Conservation (phyloP, 2,329 filamentous ascomycete species). For the Diplodia intermedia region DNA sequence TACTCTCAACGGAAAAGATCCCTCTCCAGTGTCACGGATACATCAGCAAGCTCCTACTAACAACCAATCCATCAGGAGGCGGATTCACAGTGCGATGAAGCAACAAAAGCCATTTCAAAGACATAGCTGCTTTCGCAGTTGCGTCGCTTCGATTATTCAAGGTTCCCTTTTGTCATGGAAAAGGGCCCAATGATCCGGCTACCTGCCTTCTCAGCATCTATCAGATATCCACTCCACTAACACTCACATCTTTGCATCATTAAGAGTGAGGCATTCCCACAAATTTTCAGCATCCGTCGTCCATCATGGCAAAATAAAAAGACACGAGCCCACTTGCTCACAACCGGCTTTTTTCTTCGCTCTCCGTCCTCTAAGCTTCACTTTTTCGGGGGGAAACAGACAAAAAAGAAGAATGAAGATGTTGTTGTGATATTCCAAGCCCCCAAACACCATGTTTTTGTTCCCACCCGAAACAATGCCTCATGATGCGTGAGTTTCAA, state of each 20-base stretch:
- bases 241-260: constrained; percentile 3
- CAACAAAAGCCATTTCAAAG: neutral
- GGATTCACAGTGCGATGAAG: neutral
- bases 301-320: constrained; percentile 3
- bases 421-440: constrained; percentile 17
- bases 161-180: neutral
- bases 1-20: neutral
- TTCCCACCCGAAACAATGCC: constrained; percentile 17
- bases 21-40: neutral
- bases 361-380: constrained; percentile 7
- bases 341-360: constrained; percentile 5
- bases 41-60: neutral
- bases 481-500: constrained; percentile 28
- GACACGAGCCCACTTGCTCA: constrained; percentile 13
- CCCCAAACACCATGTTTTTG: constrained; percentile 29
- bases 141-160: constrained; percentile 9
- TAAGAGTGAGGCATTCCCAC: neutral
- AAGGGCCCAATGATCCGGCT: neutral
- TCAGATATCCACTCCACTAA: constrained; percentile 5
- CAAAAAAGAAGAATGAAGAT: constrained; percentile 15
- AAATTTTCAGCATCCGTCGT: neutral
- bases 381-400: neutral
- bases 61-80: neutral
- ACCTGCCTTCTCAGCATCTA: constrained; percentile 5
- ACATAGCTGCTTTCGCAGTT: constrained; percentile 10